Conservation (phyloP, 179 eudicot genomes). For the Patellifolia procumbens region DNA sequence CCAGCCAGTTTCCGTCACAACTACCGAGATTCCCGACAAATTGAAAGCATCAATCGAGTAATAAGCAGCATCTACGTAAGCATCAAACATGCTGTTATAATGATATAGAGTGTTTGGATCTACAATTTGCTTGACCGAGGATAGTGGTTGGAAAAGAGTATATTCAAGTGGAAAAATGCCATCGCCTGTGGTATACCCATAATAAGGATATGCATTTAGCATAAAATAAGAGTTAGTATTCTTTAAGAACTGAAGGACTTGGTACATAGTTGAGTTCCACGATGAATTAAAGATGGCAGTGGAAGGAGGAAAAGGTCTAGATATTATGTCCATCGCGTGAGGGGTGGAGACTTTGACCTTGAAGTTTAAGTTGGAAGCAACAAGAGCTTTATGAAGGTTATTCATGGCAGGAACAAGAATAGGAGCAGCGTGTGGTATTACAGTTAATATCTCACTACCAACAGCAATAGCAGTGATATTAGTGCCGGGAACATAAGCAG, state of each 20-base stretch:
- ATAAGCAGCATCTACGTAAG: conserved; percentile 89
- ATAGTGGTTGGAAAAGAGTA: conserved; percentile 66
- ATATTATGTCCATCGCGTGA: conserved; percentile 62
- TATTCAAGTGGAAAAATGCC: conserved; percentile 89
- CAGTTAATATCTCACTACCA: conserved; percentile 71
- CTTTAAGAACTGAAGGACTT: conserved; percentile 69
- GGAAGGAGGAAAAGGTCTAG: conserved; percentile 85
- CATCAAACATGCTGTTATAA: conserved; percentile 89
- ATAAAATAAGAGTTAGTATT: conserved; percentile 74
- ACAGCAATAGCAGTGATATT: conserved; percentile 82
- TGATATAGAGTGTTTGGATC: conserved; percentile 84
- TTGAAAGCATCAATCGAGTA: conserved; percentile 69
- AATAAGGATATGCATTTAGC: conserved; percentile 87
- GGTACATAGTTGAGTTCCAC: conserved; percentile 66
- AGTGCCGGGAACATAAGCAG: conserved; percentile 69
- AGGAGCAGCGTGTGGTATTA: conserved; percentile 75
- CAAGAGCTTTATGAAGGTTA: conserved; percentile 67
- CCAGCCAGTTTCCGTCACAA: conserved; percentile 96
- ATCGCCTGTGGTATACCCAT: conserved; percentile 57
- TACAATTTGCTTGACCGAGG: conserved; percentile 73
- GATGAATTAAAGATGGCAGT: conserved; percentile 67
- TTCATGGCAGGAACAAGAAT: conserved; percentile 70
- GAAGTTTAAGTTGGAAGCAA: conserved; percentile 65
- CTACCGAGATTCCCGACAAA: conserved; percentile 63
- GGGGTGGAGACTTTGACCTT: conserved; percentile 83